Evolutionary conservation across 768 basidiomycete species (phyloP), one percentile per base, ranked within the genome.

Genomic region (Trametes gibbosa): DNA sequence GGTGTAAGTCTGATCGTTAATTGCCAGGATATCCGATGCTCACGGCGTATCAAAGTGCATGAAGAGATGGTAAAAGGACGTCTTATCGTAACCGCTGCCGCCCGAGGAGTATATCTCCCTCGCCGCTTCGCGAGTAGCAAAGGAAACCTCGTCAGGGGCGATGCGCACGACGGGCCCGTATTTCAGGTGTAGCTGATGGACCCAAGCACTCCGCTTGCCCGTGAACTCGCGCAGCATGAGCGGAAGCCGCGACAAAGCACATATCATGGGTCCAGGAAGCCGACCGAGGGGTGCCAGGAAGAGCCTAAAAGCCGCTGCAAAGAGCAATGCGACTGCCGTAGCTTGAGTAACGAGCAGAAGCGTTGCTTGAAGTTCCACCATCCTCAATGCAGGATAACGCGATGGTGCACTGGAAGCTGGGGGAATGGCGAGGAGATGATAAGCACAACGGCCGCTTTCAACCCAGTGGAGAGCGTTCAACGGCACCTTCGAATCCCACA

Each of bases 51-150:
- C 51, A 39, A 61, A 67, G 39, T 61, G 61, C 27, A 25, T 19
- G 35, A 67, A 65, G n/a, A 67, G 39, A 0, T 8, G 0, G 45
- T 67, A 65, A 45, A 65, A 59, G 4, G 49, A 17, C 12, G 61
- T 43, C 24, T 65, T 64, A 25, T 67, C 66, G 43, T 61, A 65
- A 7, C 66, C 66, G n/a, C 66, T 64, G 39, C 66, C 66, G 1
- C 61, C 63, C 10, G 62, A 63, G n/a, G 61, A 46, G 47, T 67
- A 67, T 35, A 67, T 67, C 47, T 67, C 63, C 53, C 65, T 67
- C 34, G 34, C 59, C 10, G 66, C 63, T n/a, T 67, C 66, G 24
- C 59, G 56, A 5, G 43, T 65, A 23, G 66, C 66, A 32, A 65
- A 67, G 0, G 66, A 65, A 2, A 67, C 59, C 49, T 67, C 66